Conservation (phyloP, 1,284 basidiomycete species). For the Pseudozyma thailandica region DNA sequence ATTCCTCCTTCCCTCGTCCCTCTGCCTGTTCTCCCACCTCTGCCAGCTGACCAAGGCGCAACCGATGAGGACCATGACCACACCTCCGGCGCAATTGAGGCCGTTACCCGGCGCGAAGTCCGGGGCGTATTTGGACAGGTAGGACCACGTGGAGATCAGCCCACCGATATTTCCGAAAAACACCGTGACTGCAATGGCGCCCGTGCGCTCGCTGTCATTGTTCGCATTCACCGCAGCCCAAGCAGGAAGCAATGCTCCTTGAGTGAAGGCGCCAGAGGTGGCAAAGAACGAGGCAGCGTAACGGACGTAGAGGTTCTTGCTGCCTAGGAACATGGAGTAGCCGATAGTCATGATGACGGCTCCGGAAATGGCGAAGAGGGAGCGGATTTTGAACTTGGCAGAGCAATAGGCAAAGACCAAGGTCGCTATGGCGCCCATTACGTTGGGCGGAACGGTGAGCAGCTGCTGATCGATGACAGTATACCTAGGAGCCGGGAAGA, state of each 20-base stretch:
- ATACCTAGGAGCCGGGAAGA: conserved; percentile 65
- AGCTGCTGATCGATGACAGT: conserved; percentile 67
- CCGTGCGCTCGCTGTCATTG: conserved; percentile 59
- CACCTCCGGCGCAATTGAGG: conserved; percentile 36
- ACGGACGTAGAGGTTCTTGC: conserved; percentile 44
- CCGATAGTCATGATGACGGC: conserved; percentile 65
- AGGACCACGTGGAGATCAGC: conserved; percentile 62
- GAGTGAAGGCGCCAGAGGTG: conserved; percentile 62
- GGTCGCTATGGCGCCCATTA: conserved; percentile 62
- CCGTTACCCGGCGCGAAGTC: conserved; percentile 50
- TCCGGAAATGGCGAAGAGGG: conserved; percentile 56
- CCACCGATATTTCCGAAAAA: conserved; percentile 65
- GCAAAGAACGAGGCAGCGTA: conserved; percentile 65
- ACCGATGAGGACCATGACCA: conserved; percentile 23
- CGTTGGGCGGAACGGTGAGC: conserved; percentile 67
- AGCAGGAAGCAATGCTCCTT: conserved; percentile 56
- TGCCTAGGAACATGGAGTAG: conserved; percentile 62
- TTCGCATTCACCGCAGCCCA: conserved; percentile 61
- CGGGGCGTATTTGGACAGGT: conserved; percentile 44
- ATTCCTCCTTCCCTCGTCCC: conserved; percentile 28
- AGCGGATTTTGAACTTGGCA: conserved; percentile 62
- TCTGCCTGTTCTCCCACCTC: conserved; percentile 40
- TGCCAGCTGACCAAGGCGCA: conserved; percentile 29
- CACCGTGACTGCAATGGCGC: conserved; percentile 61
- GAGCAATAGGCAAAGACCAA: conserved; percentile 60